phyloP scores from a whole-genome alignment of 768 basidiomycete genomes.

The Lactifluus pinguis region DNA sequence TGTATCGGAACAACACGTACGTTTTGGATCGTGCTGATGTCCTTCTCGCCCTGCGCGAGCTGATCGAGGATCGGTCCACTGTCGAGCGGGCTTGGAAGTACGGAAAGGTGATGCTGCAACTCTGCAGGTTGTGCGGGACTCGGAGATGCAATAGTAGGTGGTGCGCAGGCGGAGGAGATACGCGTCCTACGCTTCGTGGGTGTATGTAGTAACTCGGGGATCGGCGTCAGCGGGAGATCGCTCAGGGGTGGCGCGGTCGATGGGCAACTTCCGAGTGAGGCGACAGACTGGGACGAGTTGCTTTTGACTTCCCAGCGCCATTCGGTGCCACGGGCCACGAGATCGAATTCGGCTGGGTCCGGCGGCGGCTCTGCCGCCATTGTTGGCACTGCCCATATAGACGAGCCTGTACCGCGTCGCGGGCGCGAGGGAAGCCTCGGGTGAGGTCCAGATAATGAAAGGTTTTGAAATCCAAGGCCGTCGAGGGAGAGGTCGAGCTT shows the following conservation, averaged over 20 bases:
- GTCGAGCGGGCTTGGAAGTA: slow-evolving; percentile 6
- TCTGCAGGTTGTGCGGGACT: not conserved
- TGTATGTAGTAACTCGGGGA: slow-evolving; percentile 12
- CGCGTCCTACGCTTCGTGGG: not conserved
- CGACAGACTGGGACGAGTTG: slow-evolving; percentile 6
- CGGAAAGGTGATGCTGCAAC: not conserved
- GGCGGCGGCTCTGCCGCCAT: no score
- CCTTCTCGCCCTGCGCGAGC: not conserved
- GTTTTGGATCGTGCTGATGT: not conserved
- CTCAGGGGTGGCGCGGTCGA: slow-evolving; percentile 9
- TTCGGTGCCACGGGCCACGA: not conserved
- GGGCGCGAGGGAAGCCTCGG: not conserved
- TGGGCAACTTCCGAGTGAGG: slow-evolving; percentile 2
- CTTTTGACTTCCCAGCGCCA: not conserved
- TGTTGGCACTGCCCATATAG: not conserved
- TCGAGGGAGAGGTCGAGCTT: slow-evolving; percentile 9
- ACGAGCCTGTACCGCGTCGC: not conserved
- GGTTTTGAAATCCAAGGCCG: not conserved
- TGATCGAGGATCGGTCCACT: not conserved
- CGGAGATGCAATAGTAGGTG: not conserved
- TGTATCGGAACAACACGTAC: not conserved
- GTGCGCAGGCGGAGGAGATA: not conserved
- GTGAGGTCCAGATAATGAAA: not conserved
- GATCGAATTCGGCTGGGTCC: no score
- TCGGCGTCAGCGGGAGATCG: slow-evolving; percentile 16